Evolutionary conservation across 1,139 yeast species (phyloP).

Genomic region (Candida neerlandica): DNA sequence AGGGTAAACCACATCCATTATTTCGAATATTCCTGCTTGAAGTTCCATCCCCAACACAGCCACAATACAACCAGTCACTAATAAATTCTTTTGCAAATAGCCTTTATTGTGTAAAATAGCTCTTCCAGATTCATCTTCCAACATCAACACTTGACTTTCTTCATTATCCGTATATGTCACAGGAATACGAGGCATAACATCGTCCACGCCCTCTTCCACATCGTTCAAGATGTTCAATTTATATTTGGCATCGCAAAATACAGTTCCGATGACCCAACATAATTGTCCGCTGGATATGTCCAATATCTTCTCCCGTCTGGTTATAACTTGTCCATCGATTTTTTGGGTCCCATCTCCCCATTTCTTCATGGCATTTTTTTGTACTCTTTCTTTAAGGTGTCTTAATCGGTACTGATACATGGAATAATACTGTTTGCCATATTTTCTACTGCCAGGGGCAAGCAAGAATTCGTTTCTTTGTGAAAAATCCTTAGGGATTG

Average conservation of each 20-base stretch:
- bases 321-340: constrained; percentile 37
- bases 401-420: constrained; percentile 69
- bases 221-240: constrained; percentile 86
- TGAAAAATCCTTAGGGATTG: constrained; percentile 4
- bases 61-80: constrained; percentile 87
- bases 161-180: constrained; percentile 30
- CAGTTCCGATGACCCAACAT: constrained; percentile 90
- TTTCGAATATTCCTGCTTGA: constrained; percentile 81
- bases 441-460: constrained; percentile 43
- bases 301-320: constrained; percentile 63
- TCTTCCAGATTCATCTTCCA: constrained; percentile 95
- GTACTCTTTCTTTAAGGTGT: constrained; percentile 56
- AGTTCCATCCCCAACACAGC: constrained; percentile 88
- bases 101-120: constrained; percentile 71
- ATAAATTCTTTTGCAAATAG: constrained; percentile 44
- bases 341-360: constrained; percentile 51
- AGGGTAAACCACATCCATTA: constrained; percentile 79
- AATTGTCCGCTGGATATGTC: constrained; percentile 72
- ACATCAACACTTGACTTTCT: constrained; percentile 55
- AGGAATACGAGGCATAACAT: constrained; percentile 46
- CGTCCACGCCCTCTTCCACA: constrained; percentile 63
- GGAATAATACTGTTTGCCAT: constrained; percentile 71
- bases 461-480: constrained; percentile 20
- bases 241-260: constrained; percentile 79
- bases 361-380: constrained; percentile 41